Conservation (phyloP, 345 rosid genomes). For the Populus tremula region DNA sequence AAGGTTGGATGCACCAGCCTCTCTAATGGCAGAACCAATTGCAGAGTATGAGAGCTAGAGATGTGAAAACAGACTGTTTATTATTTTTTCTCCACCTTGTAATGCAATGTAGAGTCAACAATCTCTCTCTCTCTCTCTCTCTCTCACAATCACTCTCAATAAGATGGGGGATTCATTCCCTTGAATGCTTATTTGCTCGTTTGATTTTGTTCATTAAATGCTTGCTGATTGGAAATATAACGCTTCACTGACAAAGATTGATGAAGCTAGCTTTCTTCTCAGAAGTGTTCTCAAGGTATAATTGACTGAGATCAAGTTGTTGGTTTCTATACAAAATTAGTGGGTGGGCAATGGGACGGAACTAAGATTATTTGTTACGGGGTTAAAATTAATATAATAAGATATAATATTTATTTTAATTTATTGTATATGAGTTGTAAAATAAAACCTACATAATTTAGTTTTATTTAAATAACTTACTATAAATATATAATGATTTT, state of each 20-base stretch:
- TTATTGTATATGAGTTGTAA: too few species aligned
- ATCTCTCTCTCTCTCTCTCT: conserved; percentile 4
- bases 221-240: neutral
- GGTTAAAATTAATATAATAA: too few species aligned
- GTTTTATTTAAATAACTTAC: too few species aligned
- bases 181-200: neutral
- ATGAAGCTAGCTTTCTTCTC: neutral
- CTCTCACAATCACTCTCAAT: conserved; percentile 4
- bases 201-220: neutral
- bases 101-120: conserved; percentile 5
- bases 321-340: neutral
- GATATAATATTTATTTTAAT: too few species aligned
- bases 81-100: neutral
- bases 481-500: too few species aligned
- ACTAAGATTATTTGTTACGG: too few species aligned
- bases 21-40: conserved; percentile 37
- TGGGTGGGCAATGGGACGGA: neutral
- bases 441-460: too few species aligned
- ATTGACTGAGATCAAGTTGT: neutral
- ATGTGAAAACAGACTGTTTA: neutral
- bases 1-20: conserved; percentile 53
- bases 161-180: neutral
- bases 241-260: neutral
- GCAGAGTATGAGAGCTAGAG: conserved; percentile 64
- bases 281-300: too few species aligned